phyloP scores from a whole-genome alignment of 768 basidiomycete genomes.

The Tricholoma sp. region DNA sequence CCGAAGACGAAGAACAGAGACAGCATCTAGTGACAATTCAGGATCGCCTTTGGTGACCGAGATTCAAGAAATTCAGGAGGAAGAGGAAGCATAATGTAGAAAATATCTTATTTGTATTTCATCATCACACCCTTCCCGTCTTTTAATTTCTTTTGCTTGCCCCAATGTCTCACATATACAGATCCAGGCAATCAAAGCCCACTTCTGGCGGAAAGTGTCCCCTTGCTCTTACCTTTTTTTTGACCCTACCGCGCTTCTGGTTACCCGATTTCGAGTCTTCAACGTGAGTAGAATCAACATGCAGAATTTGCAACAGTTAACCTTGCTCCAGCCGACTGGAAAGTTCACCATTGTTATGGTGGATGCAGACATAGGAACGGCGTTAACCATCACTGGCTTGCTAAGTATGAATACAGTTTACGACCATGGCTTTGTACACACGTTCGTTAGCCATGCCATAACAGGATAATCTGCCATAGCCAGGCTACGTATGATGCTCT shows the following conservation, averaged over 20 bases:
- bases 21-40: constrained; percentile 21
- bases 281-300: too few species aligned
- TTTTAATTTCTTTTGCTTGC: constrained; percentile 34
- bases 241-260: constrained; percentile 53
- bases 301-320: constrained; percentile 53
- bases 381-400: constrained; percentile 78
- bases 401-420: too few species aligned
- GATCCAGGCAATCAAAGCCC: constrained; percentile 59
- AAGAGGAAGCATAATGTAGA: constrained; percentile 5
- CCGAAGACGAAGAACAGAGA: constrained; percentile 32
- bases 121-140: too few species aligned
- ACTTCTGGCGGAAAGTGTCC: constrained; percentile 65
- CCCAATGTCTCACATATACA: constrained; percentile 34
- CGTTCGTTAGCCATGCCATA: too few species aligned
- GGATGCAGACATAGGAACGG: constrained; percentile 61
- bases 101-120: not conserved
- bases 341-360: constrained; percentile 70
- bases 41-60: constrained; percentile 29
- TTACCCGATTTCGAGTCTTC: too few species aligned
- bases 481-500: too few species aligned
- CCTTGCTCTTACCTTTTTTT: constrained; percentile 56
- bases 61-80: constrained; percentile 23
- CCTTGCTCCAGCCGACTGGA: constrained; percentile 46
- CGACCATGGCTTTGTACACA: too few species aligned
- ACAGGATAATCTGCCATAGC: too few species aligned